A percentile compares a stretch with the other conserved stretches of the same genome.
Conservation (phyloP, 495 filamentous ascomycete species). For the Penicillium waksmanii region DNA sequence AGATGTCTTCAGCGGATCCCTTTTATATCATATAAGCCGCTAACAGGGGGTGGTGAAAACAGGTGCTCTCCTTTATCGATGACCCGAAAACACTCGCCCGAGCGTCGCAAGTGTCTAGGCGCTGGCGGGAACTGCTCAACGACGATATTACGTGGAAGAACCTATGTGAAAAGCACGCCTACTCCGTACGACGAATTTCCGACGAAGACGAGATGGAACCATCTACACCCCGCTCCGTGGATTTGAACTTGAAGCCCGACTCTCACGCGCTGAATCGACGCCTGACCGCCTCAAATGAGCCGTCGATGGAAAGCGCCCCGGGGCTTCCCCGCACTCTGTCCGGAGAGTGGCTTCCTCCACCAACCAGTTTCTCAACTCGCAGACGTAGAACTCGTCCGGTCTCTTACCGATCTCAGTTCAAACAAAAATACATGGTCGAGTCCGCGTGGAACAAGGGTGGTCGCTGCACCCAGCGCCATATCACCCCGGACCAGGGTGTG, state of each 20-base stretch:
- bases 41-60: conserved; percentile 5
- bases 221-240: conserved; percentile 33
- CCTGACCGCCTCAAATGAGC: conserved; percentile 31
- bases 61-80: conserved; percentile 93
- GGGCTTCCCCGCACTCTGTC: conserved; percentile 40
- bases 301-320: conserved; percentile 33
- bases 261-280: conserved; percentile 32
- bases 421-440: conserved; percentile 95
- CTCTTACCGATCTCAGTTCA: conserved; percentile 95
- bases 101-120: conserved; percentile 87
- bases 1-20: conserved; percentile 17
- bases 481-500: conserved; percentile 93
- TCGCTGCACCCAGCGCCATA: conserved; percentile 73
- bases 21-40: conserved; percentile 4
- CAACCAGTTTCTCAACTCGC: conserved; percentile 31
- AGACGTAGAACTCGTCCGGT: conserved; percentile 51
- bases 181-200: conserved; percentile 67
- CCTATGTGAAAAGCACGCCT: conserved; percentile 85
- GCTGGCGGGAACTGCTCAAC: conserved; percentile 90
- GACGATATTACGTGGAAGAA: conserved; percentile 99
- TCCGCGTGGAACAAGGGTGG: conserved; percentile 95
- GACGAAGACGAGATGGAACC: conserved; percentile 50
- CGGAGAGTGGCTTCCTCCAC: conserved; percentile 41
- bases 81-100: conserved; percentile 90
- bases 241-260: conserved; percentile 21